Base-by-base conservation (phyloP, 768 basidiomycete genomes). In the Omphalotus guepiniiformis region DNA sequence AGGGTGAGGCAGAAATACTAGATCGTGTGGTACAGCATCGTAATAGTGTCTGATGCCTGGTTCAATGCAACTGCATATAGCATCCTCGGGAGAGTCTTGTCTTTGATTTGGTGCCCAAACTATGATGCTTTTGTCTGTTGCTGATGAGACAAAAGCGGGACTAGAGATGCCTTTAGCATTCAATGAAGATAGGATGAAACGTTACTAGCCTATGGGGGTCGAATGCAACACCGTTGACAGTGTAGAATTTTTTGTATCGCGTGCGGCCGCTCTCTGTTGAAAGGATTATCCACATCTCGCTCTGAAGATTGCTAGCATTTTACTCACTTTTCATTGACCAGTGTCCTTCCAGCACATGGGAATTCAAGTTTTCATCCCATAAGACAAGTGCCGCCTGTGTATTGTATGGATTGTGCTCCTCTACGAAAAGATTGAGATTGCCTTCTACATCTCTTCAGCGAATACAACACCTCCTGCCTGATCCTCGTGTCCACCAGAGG, bases 151-250 rank as follows among this genome's bases (percentile, higher is more conserved):
- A n/a, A n/a, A n/a, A n/a, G n/a, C n/a, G n/a, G n/a, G n/a, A n/a
- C n/a, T n/a, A n/a, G n/a, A n/a, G n/a, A n/a, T n/a, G n/a, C n/a
- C n/a, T n/a, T n/a, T n/a, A n/a, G n/a, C n/a, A n/a, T n/a, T n/a
- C n/a, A n/a, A n/a, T n/a, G n/a, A n/a, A n/a, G n/a, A n/a, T 19
- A 30, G n/a, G 35, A 19, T 43, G 22, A 47, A 46, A 53, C 32
- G 39, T 41, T 32, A 43, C 50, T 11, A n/a, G 46, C 8, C 45
- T 49, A 45, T 40, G 35, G 23, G 80, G 78, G 55, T 79, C 73
- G 48, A 81, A 78, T 18, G 73, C 74, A 30, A 82, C 66, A 48
- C 82, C 79, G 40, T 74, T 72, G 0, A 85, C 71, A 1, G 75
- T 66, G 49, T 80, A 82, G 50, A 81, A 67, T 52, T 78, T 80